phyloP scores from a whole-genome alignment of 2,329 filamentous ascomycete genomes.

The Colletotrichum gigasporum region DNA sequence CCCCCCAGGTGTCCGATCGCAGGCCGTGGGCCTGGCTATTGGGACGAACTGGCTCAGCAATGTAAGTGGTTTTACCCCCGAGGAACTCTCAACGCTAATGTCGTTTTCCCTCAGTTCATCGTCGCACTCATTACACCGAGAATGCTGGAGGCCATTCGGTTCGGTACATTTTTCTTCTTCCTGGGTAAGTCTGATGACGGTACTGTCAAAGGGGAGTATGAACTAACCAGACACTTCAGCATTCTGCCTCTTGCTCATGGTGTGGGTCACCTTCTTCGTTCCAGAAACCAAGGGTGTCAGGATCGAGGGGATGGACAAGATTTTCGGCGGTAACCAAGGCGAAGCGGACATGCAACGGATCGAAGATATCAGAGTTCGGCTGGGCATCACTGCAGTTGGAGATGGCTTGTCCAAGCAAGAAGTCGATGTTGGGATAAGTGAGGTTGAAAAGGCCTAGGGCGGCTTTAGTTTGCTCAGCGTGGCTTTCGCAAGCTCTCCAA shows the following conservation, averaged over 20 bases:
- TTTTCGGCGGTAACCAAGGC: conserved; percentile 43
- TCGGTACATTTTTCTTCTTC: conserved; percentile 69
- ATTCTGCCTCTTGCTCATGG: conserved; percentile 57
- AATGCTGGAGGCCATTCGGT: conserved; percentile 61
- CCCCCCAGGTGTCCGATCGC: conserved; percentile 28
- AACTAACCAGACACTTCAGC: not conserved
- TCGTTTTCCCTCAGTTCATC: conserved; percentile 57
- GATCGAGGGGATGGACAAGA: conserved; percentile 64
- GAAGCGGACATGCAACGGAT: not conserved
- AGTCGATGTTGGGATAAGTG: not conserved
- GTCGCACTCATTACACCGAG: conserved; percentile 56
- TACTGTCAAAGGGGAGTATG: too few relatives aligned
- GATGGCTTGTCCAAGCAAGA: not conserved
- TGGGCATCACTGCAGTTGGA: not conserved
- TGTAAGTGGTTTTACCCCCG: conserved; percentile 57
- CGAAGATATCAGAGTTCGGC: not conserved
- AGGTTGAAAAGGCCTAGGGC: not conserved
- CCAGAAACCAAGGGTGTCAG: conserved; percentile 66
- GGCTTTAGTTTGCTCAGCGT: too few relatives aligned
- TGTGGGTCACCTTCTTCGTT: conserved; percentile 63
- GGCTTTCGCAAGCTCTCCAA: too few relatives aligned
- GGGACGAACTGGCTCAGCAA: conserved; percentile 19
- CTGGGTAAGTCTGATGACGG: conserved; percentile 42
- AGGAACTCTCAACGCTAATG: conserved; percentile 66
- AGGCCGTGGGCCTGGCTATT: conserved; percentile 13